phyloP scores from a whole-genome alignment of 768 basidiomycete genomes.

The Melanogaster broomeanus region DNA sequence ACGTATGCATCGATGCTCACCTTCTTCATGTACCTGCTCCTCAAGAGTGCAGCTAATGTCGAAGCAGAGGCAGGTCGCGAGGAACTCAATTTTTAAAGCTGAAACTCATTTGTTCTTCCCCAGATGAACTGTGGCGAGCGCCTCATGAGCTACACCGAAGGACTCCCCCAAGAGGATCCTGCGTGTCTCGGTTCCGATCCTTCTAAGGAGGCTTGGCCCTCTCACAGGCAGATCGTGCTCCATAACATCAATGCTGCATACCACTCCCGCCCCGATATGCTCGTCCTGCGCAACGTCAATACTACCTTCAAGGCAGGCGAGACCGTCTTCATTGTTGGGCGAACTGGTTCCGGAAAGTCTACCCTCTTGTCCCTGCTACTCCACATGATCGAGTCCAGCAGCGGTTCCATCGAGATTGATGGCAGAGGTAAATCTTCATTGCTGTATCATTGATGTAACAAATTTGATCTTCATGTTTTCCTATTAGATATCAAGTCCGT shows the following conservation, averaged over 20 bases:
- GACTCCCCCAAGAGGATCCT: conserved; percentile 24
- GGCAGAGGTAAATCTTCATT: conserved; percentile 43
- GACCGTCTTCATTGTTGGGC: conserved; percentile 77
- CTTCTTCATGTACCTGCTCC: conserved; percentile 30
- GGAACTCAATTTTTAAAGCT: background rate
- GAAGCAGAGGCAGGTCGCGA: conserved; percentile 23
- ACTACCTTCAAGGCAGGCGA: conserved; percentile 70
- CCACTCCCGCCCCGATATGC: conserved; percentile 65
- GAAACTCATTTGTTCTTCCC: background rate
- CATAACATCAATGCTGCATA: conserved; percentile 67
- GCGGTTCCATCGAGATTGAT: conserved; percentile 78
- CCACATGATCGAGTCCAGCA: conserved; percentile 72
- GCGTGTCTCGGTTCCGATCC: conserved; percentile 22
- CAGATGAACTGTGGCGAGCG: conserved; percentile 33
- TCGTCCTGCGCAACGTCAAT: conserved; percentile 58
- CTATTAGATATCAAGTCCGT: conserved; percentile 85
- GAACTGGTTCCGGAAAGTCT: conserved; percentile 77
- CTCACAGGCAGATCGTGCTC: conserved; percentile 64
- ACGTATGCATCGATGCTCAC: conserved; percentile 27
- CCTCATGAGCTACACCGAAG: conserved; percentile 25
- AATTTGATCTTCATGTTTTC: conserved; percentile 64
- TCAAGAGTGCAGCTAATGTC: conserved; percentile 25
- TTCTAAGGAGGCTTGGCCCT: conserved; percentile 20
- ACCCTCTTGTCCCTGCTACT: conserved; percentile 65
- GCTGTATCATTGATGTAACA: conserved; percentile 60